These are phyloP conservation scores for Pseudozyma sp. DNA, from an alignment of 1,284 basidiomycete species.

Conservation along the genomic window DNA sequence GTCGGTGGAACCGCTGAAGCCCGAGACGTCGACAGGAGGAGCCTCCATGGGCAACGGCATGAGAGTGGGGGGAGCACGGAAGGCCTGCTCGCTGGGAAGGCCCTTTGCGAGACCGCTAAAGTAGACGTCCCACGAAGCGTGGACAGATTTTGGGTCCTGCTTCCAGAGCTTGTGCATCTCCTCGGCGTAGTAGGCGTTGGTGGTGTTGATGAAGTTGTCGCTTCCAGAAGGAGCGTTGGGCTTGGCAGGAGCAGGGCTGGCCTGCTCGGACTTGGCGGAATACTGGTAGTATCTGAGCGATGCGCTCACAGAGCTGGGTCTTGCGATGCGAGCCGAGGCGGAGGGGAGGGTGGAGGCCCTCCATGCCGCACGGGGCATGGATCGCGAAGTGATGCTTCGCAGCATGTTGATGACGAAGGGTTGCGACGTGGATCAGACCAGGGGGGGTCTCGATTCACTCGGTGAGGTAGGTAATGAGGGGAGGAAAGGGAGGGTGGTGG, in stretches of 20 bases:
- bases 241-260: slow-evolving; percentile 50
- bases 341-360: slow-evolving; percentile 42
- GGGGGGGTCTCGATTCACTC: slow-evolving; percentile 7
- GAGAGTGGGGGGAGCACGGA: slow-evolving; percentile 80
- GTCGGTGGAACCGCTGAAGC: slow-evolving; percentile 76
- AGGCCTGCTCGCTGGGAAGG: slow-evolving; percentile 83
- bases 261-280: slow-evolving; percentile 39
- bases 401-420: slow-evolving; percentile 32
- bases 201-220: slow-evolving; percentile 72
- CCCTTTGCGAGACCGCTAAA: slow-evolving; percentile 94
- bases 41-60: slow-evolving; percentile 79
- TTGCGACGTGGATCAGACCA: slow-evolving; percentile 7
- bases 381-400: slow-evolving; percentile 51
- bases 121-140: slow-evolving; percentile 94
- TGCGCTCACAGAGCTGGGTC: slow-evolving; percentile 12
- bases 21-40: slow-evolving; percentile 78
- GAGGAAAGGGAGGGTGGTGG: background rate
- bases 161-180: slow-evolving; percentile 73
- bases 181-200: slow-evolving; percentile 93
- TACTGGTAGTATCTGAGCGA: slow-evolving; percentile 48
- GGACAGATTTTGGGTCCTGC: slow-evolving; percentile 84
- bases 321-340: slow-evolving; percentile 45
- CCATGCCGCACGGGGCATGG: slow-evolving; percentile 40
- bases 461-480: background rate
- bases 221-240: slow-evolving; percentile 55